Evolutionary conservation across 2,329 filamentous ascomycete species (phyloP).

Genomic region (Madurella fahalii): DNA sequence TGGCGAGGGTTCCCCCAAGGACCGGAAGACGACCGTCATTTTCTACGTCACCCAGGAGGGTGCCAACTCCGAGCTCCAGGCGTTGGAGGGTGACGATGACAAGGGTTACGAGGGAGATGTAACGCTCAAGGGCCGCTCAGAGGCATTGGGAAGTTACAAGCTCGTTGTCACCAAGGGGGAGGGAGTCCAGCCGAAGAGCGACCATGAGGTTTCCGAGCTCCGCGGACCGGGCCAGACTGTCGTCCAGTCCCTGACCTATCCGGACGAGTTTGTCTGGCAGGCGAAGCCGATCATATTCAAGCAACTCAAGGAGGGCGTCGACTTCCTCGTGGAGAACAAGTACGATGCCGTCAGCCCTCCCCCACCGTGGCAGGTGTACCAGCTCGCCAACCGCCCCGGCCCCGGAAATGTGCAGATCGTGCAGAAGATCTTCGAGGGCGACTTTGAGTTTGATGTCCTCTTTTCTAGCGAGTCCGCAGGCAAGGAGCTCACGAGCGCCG

Average conservation of each 20-base stretch:
- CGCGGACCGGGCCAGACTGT: conserved; percentile 74
- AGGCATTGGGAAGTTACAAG: conserved; percentile 73
- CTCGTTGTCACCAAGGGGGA: conserved; percentile 70
- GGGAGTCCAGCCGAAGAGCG: conserved; percentile 56
- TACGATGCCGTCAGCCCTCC: conserved; percentile 60
- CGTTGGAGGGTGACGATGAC: conserved; percentile 48
- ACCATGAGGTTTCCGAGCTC: conserved; percentile 61
- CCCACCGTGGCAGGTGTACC: conserved; percentile 81
- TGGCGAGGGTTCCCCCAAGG: conserved; percentile 60
- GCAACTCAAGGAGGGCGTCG: conserved; percentile 49
- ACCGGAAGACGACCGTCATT: conserved; percentile 71
- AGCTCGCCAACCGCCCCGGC: conserved; percentile 64
- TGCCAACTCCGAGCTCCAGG: conserved; percentile 59
- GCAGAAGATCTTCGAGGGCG: conserved; percentile 85
- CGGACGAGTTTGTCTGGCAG: conserved; percentile 62
- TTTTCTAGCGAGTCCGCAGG: conserved; percentile 74
- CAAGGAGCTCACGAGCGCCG: conserved; percentile 52
- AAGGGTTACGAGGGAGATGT: conserved; percentile 58
- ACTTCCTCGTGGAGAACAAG: conserved; percentile 43
- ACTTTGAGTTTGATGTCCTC: conserved; percentile 90
- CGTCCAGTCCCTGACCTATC: conserved; percentile 66
- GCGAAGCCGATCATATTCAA: conserved; percentile 54
- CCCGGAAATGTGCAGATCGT: conserved; percentile 79
- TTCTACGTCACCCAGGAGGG: conserved; percentile 84
- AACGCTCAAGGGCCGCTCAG: conserved; percentile 64